Evolutionary conservation across 1,284 basidiomycete species (phyloP), one percentile per base, ranked within the genome.

Genomic region (Naganishia cerealis): DNA sequence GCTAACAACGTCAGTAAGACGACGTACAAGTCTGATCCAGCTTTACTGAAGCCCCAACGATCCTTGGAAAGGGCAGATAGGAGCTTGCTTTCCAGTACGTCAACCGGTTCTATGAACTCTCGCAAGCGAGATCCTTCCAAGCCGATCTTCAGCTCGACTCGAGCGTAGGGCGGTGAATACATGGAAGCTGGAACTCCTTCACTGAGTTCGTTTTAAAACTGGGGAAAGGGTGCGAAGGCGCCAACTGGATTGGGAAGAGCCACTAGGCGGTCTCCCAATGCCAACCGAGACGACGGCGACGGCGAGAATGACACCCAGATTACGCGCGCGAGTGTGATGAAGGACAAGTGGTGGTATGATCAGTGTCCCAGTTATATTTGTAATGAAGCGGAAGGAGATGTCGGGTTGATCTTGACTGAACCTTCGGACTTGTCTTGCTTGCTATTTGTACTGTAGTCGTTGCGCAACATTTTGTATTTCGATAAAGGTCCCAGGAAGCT

Each of bases 21-120:
- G 43, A 46, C 40, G 33, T 48, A 59, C 43, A 42, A 16, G 26
- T 59, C 57, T 16, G 24, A 42, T 8, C 26, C 57, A n/a, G 33
- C 57, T 33, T 43, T 29, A 18, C 21, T 59, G 24, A 59, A 59
- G 42, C 40, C 26, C 15, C 57, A 59, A 10, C 57, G 42, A 48
- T 26, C 42, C 43, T 50, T 50, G n/a, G 46, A 24, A 8, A 24
- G 46, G 7, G n/a, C 46, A 50, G n/a, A 8, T 50, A n/a, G n/a
- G n/a, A 50, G 46, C 46, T 50, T 50, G 46, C 46, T 50, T 50
- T 50, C 46, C 21, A 50, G 46, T 50, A 24, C 46, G n/a, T 50
- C 46, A 24, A 21, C 46, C 21, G 24, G 9, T 8, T 8, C 46
- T 21, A 21, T 13, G n/a, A 50, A 24, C 21, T 24, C 46, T 8